These are phyloP conservation scores for Caryopteris hybrid DNA, from an alignment of 305 asterid species.

Conservation along the genomic window DNA sequence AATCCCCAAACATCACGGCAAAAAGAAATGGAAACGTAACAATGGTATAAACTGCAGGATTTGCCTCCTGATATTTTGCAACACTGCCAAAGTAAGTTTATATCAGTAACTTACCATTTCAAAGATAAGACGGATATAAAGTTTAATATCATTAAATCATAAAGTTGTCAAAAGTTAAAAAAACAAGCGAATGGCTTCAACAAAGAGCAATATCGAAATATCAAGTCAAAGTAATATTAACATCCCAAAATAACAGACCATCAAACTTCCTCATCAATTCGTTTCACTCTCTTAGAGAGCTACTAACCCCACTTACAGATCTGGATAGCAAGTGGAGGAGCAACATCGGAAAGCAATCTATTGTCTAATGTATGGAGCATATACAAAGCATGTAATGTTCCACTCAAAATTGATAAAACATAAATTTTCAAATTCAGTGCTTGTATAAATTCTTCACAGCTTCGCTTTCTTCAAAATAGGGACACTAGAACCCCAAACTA, in stretches of 20 bases:
- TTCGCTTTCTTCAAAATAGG: too few species aligned
- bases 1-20: constrained; percentile 99
- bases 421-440: too few species aligned
- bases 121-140: background rate
- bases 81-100: constrained; percentile 49
- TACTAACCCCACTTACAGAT: background rate
- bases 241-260: background rate
- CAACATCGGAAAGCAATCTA: constrained; percentile 4
- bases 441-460: too few species aligned
- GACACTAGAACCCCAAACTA: too few species aligned
- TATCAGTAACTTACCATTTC: constrained; percentile 20
- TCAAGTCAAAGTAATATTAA: background rate
- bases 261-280: constrained; percentile 1
- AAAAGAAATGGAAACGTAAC: constrained; percentile 94
- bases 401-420: too few species aligned
- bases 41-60: constrained; percentile 84
- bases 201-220: background rate
- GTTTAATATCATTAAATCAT: constrained; percentile 6
- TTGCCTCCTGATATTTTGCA: constrained; percentile 89
- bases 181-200: background rate
- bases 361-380: constrained; percentile 6
- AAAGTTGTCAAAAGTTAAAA: constrained; percentile 3
- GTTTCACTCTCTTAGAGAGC: background rate
- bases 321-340: background rate
- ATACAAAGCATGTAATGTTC: constrained; percentile 11